Evolutionary conservation across 345 rosid species (phyloP), one percentile per base, ranked within the genome.

Genomic region (Pelargonium nanum): DNA sequence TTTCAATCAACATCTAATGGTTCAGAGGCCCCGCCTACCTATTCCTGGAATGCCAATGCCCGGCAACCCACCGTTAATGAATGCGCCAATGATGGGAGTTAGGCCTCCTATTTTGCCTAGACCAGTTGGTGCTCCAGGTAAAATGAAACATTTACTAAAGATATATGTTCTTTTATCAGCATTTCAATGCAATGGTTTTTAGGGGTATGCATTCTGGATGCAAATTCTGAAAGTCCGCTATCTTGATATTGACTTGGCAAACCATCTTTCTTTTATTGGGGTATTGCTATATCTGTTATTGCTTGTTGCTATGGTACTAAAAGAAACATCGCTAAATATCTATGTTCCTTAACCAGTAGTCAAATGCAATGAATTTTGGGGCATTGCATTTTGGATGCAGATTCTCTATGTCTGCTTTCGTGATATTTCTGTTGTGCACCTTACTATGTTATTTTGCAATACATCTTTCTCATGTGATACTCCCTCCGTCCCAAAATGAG

Each of bases 71-170:
- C 82, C 68, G 21, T 7, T 74, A 21, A 63, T 61, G 53, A 70
- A 68, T 71, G 60, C 81, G 66, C 86, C 81, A 6, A 65, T 81
- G 65, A 24, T 68, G 2, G 94, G 94, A 70, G 78, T 93, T 53
- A 84, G 99, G 65, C 94, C 96, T 59, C 96, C 95, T 66, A 80
- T 87, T 66, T 70, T 90, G 23, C 96, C 95, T 40, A 80, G 97
- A 74, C 99, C 96, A 15, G 26, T 68, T 58, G 88, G 85, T 78
- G 76, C 79, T 28, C 78, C 85, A 67, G 85, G 86, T 84, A 63
- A 28, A 26, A 8, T 16, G 22, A n/a, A 6, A 61, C 55, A 22
- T 48, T 8, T 22, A 23, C 40, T 26, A 53, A 15, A 58, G 7
- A 17, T 1, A 5, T 55, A 4, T 22, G 4, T n/a, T 30, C 16